Evolutionary conservation across 208 protist genomes (phyloP), one percentile per base, ranked within the genome.

Genomic region (Spongospora subterranea): DNA sequence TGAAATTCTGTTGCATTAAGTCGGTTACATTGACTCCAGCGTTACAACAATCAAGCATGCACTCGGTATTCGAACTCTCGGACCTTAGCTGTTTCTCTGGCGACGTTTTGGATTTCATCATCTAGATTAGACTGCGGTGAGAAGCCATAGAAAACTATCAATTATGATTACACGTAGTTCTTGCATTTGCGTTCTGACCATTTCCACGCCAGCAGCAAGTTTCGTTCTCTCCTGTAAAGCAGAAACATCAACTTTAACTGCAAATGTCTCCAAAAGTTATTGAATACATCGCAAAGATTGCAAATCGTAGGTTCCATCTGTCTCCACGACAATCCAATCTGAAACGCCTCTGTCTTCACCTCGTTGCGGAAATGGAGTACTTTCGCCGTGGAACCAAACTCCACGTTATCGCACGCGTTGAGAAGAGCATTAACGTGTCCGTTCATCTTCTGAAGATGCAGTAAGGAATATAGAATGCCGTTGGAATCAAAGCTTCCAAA

Each of bases 231-330:
- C 71, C 71, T 82, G 40, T 43, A n/a, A 82, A n/a, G 35, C 6
- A 40, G n/a, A 82, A 82, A 35, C 17, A n/a, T 20, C 71, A 45
- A 20, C 71, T n/a, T 45, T 6, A 43, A 45, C 20, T 82, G n/a
- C 71, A 6, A 20, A 45, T 43, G 71, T 20, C 17, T 39, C 54
- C 6, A 82, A 43, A 6, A 43, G n/a, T 82, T 43, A n/a, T 43
- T 43, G 24, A 6, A 20, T 6, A 82, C 71, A 82, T 82, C 71
- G n/a, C 71, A 82, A 43, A 82, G 71, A 35, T 6, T 20, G 71
- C 71, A 82, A 39, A 82, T 82, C n/a, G 6, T 82, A 20, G 71
- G 71, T 82, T 82, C 71, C n/a, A 82, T 39, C 6, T 39, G n/a
- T 43, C 40, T 82, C 71, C 71, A 82, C 13, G 6, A 6, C 17